These are phyloP conservation scores for Candida tallmaniae DNA, from an alignment of 805 yeast genomes.

Conservation along the genomic window DNA sequence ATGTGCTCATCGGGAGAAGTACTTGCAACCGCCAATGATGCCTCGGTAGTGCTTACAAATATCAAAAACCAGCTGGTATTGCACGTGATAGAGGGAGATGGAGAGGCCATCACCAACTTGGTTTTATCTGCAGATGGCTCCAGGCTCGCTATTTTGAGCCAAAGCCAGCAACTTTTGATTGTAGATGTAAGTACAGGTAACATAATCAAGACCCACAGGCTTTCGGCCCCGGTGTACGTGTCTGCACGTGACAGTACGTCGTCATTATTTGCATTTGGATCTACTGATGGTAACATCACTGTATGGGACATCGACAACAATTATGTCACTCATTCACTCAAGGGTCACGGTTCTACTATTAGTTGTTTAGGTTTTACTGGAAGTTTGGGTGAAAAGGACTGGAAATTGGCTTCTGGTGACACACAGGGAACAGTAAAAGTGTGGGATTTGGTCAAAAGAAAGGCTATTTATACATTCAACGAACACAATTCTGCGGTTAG, in stretches of 20 bases:
- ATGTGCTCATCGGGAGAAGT: slow-evolving; percentile 57
- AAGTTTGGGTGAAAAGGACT: slow-evolving; percentile 54
- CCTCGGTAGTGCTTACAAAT: slow-evolving; percentile 69
- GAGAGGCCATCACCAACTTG: slow-evolving; percentile 70
- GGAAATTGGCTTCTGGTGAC: slow-evolving; percentile 77
- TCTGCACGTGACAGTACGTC: slow-evolving; percentile 75
- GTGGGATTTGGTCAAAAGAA: slow-evolving; percentile 72
- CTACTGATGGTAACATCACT: slow-evolving; percentile 87
- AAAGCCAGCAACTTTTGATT: slow-evolving; percentile 76
- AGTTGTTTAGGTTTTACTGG: slow-evolving; percentile 75
- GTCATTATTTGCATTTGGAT: slow-evolving; percentile 86
- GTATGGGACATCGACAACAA: slow-evolving; percentile 93
- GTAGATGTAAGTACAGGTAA: slow-evolving; percentile 42
- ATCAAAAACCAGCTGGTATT: slow-evolving; percentile 52
- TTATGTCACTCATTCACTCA: slow-evolving; percentile 80
- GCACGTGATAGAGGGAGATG: slow-evolving; percentile 76
- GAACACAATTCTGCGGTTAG: slow-evolving; percentile 86
- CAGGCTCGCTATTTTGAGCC: slow-evolving; percentile 68
- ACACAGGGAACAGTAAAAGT: slow-evolving; percentile 52
- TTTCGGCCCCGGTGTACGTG: slow-evolving; percentile 79
- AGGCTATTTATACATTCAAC: slow-evolving; percentile 53
- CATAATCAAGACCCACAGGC: slow-evolving; percentile 48
- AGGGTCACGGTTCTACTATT: slow-evolving; percentile 90
- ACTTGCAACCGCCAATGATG: slow-evolving; percentile 77
- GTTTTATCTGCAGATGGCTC: slow-evolving; percentile 73